phyloP scores from a whole-genome alignment of 2,329 filamentous ascomycete genomes.

The Rosellinia necatrix region DNA sequence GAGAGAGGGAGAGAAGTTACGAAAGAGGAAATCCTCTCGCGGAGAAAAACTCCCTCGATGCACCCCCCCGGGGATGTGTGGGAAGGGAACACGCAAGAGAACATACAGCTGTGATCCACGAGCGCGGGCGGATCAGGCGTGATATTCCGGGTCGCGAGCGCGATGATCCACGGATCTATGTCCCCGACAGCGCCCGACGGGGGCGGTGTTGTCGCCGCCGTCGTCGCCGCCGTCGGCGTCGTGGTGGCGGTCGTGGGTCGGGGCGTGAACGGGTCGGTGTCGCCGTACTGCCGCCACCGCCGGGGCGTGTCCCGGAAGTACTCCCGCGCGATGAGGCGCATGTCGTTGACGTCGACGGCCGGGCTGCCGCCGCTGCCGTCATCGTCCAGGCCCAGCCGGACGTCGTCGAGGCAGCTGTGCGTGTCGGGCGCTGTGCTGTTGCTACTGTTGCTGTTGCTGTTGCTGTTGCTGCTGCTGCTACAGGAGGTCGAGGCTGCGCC shows the following conservation, averaged over 20 bases:
- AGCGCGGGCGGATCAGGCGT: slow-evolving; percentile 13
- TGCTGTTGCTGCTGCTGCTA: background rate
- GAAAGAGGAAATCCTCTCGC: too few species aligned
- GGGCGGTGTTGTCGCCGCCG: background rate
- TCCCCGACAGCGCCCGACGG: background rate
- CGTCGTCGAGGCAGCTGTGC: background rate
- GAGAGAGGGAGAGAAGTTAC: too few species aligned
- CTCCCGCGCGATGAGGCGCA: background rate
- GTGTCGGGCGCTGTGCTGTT: background rate
- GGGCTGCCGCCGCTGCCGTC: slow-evolving; percentile 1
- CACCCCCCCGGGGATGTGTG: too few species aligned
- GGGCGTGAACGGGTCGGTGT: too few species aligned
- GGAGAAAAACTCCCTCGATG: too few species aligned
- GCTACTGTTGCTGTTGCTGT: background rate
- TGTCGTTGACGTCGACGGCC: background rate
- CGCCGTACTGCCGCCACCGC: too few species aligned
- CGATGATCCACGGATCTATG: slow-evolving; percentile 23
- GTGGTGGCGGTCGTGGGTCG: too few species aligned
- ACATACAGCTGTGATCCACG: slow-evolving; percentile 25
- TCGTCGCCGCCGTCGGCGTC: background rate
- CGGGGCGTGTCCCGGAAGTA: background rate
- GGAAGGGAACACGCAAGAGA: background rate
- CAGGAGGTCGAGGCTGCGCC: background rate
- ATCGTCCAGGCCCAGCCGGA: slow-evolving; percentile 1
- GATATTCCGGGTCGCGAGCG: slow-evolving; percentile 7